Evolutionary conservation across 768 basidiomycete genomes (phyloP), one percentile per base, ranked within the genome.

Genomic region (Hemileccinum rubropunctum): DNA sequence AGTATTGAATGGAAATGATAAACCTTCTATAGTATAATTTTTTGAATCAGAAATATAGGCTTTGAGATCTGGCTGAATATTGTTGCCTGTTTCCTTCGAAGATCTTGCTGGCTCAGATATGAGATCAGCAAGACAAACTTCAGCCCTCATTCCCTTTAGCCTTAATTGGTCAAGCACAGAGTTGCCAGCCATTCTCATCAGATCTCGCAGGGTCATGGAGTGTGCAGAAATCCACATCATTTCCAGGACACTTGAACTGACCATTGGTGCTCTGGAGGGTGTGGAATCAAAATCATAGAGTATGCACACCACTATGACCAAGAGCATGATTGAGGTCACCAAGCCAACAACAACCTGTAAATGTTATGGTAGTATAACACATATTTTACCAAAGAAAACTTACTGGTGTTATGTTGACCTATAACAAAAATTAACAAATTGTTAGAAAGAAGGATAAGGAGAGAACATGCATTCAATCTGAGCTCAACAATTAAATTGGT

Each of bases 191-290:
- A 6, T 37, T 14, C 4, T 37, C 45, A 46, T 37, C 13, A 45
- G 26, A 44, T 44, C 20, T 14, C 21, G 33, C 6, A 46, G 6
- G 11, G 4, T 7, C 17, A 4, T 37, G 26, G 36, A 46, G 17
- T 46, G 45, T 15, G 17, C 35, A 46, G 45, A 46, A 27, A 46
- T 36, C 45, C 45, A 46, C 26, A 27, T 37, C 27, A 46, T 26
- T 20, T 46, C 45, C 3, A 46, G 11, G 17, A 46, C 36, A 28
- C 45, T 27, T 18, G 36, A 37, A 13, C 33, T 26, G 18, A 5
- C 9, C 23, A 35, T 21, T 35, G 44, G 6, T 23, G 27, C 13
- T 17, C 18, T 27, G 26, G 26, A 6, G 11, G 37, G 35, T 37
- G 13, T 18, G 1, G 6, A 11, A 28, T 37, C 17, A 2, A 12